Percentiles rank a stretch among this genome's conserved stretches.
These are phyloP conservation scores for Coemansia sp. DNA, from an alignment of 192 early-diverging fungal species.

Conservation along the genomic window DNA sequence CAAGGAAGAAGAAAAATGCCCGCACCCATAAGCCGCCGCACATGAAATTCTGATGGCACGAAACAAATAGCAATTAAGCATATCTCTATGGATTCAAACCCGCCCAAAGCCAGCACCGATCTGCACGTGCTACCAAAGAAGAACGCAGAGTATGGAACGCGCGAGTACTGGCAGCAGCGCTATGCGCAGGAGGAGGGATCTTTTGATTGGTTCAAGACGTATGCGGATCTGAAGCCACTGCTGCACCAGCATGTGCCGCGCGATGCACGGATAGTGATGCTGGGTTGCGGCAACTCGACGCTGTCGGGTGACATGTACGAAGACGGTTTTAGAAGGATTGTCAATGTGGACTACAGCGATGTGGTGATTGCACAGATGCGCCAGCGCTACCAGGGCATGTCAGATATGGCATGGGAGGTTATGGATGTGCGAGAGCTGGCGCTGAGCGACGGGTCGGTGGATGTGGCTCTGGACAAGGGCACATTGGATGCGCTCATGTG, in stretches of 20 bases:
- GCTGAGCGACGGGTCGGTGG: constrained; percentile 62
- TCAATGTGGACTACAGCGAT: constrained; percentile 79
- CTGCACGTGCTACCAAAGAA: constrained; percentile 57
- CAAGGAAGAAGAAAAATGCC: not conserved
- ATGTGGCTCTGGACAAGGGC: constrained; percentile 84
- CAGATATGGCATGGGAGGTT: constrained; percentile 55
- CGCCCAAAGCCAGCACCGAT: constrained; percentile 31
- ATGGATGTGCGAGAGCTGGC: constrained; percentile 77
- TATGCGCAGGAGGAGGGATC: constrained; percentile 55
- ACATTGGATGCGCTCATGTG: constrained; percentile 91
- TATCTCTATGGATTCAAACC: too few species aligned
- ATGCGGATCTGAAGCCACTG: constrained; percentile 65
- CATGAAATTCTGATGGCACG: not conserved
- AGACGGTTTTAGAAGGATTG: constrained; percentile 68
- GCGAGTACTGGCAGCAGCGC: constrained; percentile 76
- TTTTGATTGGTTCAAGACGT: constrained; percentile 92
- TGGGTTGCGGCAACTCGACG: constrained; percentile 85
- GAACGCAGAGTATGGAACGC: constrained; percentile 68
- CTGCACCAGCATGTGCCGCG: constrained; percentile 57
- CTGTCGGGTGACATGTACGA: constrained; percentile 76
- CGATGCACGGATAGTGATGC: constrained; percentile 68
- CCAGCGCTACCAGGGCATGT: constrained; percentile 29
- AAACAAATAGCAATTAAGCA: not conserved
- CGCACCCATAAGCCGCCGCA: not conserved
- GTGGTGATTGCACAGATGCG: constrained; percentile 79